Evolutionary conservation across 1,284 basidiomycete species (phyloP).

Genomic region (Coniferiporia sulphurascens): DNA sequence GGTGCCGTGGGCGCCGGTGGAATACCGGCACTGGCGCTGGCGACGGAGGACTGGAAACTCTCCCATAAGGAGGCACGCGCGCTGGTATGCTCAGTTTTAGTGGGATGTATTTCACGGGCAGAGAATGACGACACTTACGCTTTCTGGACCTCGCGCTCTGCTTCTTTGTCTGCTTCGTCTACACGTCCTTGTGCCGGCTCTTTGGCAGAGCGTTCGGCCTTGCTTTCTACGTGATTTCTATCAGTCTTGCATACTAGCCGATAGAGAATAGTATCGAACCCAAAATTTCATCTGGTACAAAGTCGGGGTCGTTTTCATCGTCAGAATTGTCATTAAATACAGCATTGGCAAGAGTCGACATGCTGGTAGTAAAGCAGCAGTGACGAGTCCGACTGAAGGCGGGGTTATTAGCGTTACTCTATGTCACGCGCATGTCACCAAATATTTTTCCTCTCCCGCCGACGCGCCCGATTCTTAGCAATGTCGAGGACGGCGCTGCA

Average conservation of each 20-base stretch:
- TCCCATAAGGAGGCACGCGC: constrained; percentile 53
- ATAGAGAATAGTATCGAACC: constrained; percentile 25
- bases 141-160: constrained; percentile 34
- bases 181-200: constrained; percentile 24
- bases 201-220: constrained; percentile 28
- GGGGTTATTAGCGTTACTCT: too few relatives aligned
- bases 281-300: constrained; percentile 46
- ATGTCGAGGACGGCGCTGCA: too few relatives aligned
- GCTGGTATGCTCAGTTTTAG: constrained; percentile 26
- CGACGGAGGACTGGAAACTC: constrained; percentile 52
- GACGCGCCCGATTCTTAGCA: too few relatives aligned
- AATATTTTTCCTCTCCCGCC: too few relatives aligned
- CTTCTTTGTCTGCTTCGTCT: constrained; percentile 36
- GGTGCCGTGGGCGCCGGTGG: constrained; percentile 17
- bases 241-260: background rate
- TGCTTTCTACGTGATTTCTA: background rate
- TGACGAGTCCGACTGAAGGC: background rate
- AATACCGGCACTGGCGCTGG: constrained; percentile 20
- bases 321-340: constrained; percentile 30
- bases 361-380: background rate
- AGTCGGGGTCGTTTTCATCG: constrained; percentile 64
- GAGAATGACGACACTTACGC: background rate
- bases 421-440: too few relatives aligned
- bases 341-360: constrained; percentile 12
- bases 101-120: background rate